phyloP scores from a whole-genome alignment of 371 early-diverging fungal genomes.

The Mortierella sp. region DNA sequence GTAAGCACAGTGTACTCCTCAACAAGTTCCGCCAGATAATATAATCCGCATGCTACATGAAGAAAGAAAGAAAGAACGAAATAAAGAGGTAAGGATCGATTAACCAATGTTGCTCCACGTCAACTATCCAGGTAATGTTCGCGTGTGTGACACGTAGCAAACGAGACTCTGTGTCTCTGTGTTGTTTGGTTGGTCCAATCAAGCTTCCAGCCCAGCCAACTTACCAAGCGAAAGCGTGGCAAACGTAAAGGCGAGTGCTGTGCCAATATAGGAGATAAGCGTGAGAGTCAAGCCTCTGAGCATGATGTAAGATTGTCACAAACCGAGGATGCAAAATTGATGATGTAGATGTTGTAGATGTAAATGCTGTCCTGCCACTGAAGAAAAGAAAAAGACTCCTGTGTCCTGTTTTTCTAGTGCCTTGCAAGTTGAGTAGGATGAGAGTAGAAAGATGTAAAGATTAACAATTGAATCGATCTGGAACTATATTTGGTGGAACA shows the following conservation, averaged over 20 bases:
- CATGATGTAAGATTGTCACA: constrained; percentile 16
- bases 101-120: too few relatives aligned
- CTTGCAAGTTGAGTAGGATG: too few relatives aligned
- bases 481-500: too few relatives aligned
- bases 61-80: background rate
- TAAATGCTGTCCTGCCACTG: background rate
- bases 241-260: constrained; percentile 45
- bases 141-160: too few relatives aligned
- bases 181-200: too few relatives aligned
- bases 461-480: too few relatives aligned
- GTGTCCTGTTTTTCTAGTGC: background rate
- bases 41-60: constrained; percentile 83
- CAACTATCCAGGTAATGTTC: too few relatives aligned
- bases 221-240: constrained; percentile 51
- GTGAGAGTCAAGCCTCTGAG: constrained; percentile 22
- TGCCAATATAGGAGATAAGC: constrained; percentile 45
- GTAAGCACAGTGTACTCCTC: constrained; percentile 89
- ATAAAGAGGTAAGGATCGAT: too few relatives aligned
- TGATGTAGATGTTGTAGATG: background rate
- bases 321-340: too few relatives aligned
- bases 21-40: constrained; percentile 64
- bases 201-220: background rate
- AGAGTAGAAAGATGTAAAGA: too few relatives aligned
- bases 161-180: too few relatives aligned
- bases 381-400: too few relatives aligned